Conservation (phyloP, 768 basidiomycete species). For the Pluteus cervinus region DNA sequence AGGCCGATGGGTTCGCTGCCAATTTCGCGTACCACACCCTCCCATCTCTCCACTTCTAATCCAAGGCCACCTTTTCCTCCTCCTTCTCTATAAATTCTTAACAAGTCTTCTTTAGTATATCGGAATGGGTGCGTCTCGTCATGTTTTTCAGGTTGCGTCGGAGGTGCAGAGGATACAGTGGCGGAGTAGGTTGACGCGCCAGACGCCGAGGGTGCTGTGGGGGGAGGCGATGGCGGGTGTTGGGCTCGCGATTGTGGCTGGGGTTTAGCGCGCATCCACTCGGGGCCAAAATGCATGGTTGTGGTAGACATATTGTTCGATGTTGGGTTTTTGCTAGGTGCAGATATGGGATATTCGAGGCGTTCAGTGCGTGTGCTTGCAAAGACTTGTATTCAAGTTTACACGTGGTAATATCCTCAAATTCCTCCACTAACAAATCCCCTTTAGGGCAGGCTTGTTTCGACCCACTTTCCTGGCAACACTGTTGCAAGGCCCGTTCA, state of each 20-base stretch:
- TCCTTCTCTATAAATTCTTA: conserved; percentile 78
- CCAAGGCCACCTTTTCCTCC: conserved; percentile 69
- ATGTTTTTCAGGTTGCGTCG: conserved; percentile 44
- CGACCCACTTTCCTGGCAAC: too few relatives aligned
- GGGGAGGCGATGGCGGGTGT: conserved; percentile 57
- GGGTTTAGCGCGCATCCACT: conserved; percentile 87
- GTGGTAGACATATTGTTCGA: conserved; percentile 58
- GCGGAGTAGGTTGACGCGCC: conserved; percentile 67
- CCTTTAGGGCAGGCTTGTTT: conserved; percentile 42
- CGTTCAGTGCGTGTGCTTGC: too few relatives aligned
- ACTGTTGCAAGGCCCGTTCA: too few relatives aligned
- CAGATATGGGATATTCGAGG: too few relatives aligned
- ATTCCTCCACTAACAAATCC: neutral
- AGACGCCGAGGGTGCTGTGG: conserved; percentile 32
- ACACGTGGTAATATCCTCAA: conserved; percentile 42
- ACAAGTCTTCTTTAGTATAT: conserved; percentile 81
- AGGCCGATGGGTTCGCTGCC: conserved; percentile 67
- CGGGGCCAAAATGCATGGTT: conserved; percentile 87
- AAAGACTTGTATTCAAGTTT: conserved; percentile 19
- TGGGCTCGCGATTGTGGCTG: conserved; percentile 47
- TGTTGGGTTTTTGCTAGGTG: too few relatives aligned
- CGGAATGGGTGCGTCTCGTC: conserved; percentile 76
- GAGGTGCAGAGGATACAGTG: conserved; percentile 50
- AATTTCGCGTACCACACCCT: conserved; percentile 78
- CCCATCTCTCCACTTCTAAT: conserved; percentile 84